These are phyloP conservation scores for Gossypium ekmanianum DNA, from an alignment of 345 rosid species.

Conservation along the genomic window DNA sequence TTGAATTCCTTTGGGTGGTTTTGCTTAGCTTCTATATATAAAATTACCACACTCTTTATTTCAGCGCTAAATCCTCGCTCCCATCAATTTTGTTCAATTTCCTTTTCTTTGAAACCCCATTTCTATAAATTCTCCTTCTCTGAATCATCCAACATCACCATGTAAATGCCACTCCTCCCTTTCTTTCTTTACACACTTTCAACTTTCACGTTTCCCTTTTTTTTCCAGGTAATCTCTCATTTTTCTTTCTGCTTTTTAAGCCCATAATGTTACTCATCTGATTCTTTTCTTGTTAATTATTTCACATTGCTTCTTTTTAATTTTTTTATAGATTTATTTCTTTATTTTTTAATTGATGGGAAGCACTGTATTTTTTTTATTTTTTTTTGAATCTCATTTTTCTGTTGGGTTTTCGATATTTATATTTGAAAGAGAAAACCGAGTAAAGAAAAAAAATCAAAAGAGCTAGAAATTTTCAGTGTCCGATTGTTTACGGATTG, in stretches of 20 bases:
- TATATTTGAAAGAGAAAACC: neutral
- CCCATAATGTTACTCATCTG: neutral
- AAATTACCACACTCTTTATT: neutral
- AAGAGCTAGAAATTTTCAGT: neutral
- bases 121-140: neutral
- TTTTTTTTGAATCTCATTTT: neutral
- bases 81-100: neutral
- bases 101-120: neutral
- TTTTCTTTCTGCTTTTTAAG: neutral
- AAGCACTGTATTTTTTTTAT: neutral
- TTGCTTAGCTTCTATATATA: neutral
- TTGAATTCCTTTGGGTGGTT: too few relatives aligned
- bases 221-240: neutral
- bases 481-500: neutral
- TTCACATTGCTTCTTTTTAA: neutral
- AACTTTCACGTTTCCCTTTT: neutral
- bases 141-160: neutral
- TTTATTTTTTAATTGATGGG: neutral
- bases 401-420: neutral
- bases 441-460: too few relatives aligned
- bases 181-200: neutral
- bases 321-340: neutral
- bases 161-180: neutral
- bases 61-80: constrained; percentile 3
- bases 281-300: neutral